Base-by-base conservation (phyloP, 257 asterid species). In the Agastache rugosa region DNA sequence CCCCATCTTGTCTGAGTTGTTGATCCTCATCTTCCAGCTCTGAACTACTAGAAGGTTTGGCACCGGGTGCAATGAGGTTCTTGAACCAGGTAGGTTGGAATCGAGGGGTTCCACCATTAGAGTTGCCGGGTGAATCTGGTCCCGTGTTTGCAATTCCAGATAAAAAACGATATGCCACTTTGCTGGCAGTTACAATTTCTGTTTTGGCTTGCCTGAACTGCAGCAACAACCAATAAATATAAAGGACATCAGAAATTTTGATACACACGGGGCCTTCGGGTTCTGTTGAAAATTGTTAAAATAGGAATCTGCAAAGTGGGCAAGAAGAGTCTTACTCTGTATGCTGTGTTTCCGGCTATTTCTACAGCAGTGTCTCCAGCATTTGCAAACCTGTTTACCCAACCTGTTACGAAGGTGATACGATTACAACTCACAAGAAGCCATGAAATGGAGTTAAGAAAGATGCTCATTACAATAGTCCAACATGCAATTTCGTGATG, bases 321-420 rank as follows among this genome's bases (percentile, higher is more conserved):
- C 12, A 60, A 62, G 64, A 35, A 47, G 29, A 63, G 63, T 66
- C 90, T 79, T 86, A 93, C 97, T 86, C 89, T 83, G 54, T 79
- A 72, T 51, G 98, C 97, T n/a, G 96, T 91, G 85, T 73, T 90
- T 82, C 85, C 98, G 63, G 97, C 98, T 79, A 94, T 86, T 86
- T 94, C 97, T 22, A 79, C 90, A 31, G 98, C 98, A 53, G 98
- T 79, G 71, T 93, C 97, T 63, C 98, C 98, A 69, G 97, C 97
- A 82, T 94, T 64, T 3, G 98, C 98, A 82, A 94, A 90, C 80
- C 97, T 89, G 90, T 94, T 94, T 60, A 94, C 93, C 97, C 98
- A 94, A 67, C 98, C 97, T 94, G 90, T 71, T 41, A 73, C 45
- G 42, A 69, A 75, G 23, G 37, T 47, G 48, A 72, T 76, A 37